Base-by-base conservation (phyloP, 306 rosid species). In the Malus asiatica region DNA sequence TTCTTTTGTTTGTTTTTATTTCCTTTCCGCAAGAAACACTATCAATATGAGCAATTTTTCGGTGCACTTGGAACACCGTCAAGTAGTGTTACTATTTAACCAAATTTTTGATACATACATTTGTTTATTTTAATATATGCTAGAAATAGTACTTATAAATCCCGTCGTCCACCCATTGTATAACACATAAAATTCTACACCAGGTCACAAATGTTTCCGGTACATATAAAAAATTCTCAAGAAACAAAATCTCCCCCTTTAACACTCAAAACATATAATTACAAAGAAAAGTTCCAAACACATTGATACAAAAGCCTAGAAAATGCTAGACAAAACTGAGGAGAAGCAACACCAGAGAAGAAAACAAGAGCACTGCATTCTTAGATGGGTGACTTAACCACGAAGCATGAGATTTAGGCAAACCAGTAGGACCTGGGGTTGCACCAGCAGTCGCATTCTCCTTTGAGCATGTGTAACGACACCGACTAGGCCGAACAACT, bases 401-500 rank as follows among this genome's bases (percentile, higher is more conserved):
- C 63, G 19, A 59, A n/a, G 88, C 87, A 32, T 15, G 30, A 13
- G 86, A 84, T 10, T 77, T 71, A 32, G 91, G 71, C 1, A 78
- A 33, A 32, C 86, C 65, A 9, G 60, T 62, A 35, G 87, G 87
- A 45, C 77, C 33, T 3, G 79, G 77, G 55, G 82, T 69, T 72
- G 84, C 48, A 46, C 33, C 70, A 22, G 85, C 61, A n/a, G 90
- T 79, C 7, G 66, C 89, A 62, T 78, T 88, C 81, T 93, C 98
- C 88, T 75, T 84, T 3, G 91, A 81, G 84, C 91, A 88, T 62
- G 82, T 68, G 86, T 85, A 88, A 18, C 77, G 86, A 73, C 98
- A 93, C 40, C 97, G 97, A 42, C 97, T 88, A 2, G 98, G 93
- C 16, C 88, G 88, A 73, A 82, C 93, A 40, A 93, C 83, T 61